Percentiles rank a stretch among this genome's conserved stretches.
Evolutionary conservation across 2,329 filamentous ascomycete species (phyloP).

Genomic region (Alternaria ethzedia): DNA sequence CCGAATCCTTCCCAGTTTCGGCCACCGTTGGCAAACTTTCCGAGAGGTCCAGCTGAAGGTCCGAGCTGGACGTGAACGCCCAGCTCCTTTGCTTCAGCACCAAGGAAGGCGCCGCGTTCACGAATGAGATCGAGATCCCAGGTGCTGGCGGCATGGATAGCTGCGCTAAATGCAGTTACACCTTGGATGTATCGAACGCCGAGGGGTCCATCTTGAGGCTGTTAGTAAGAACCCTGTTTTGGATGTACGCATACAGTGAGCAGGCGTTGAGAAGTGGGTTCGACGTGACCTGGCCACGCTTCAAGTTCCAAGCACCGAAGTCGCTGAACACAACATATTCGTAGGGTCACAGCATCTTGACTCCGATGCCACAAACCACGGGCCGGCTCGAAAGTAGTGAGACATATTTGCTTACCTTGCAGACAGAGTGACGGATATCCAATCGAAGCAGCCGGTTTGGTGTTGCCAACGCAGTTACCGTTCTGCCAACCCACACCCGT

Average conservation of each 20-base stretch:
- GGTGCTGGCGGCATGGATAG: slow-evolving; percentile 48
- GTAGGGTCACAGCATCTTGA: neutral
- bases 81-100: slow-evolving; percentile 50
- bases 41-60: slow-evolving; percentile 51
- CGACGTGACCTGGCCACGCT: neutral
- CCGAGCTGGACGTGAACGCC: slow-evolving; percentile 53
- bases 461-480: slow-evolving; percentile 47
- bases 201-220: slow-evolving; percentile 44
- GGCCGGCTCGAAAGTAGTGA: neutral
- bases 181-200: slow-evolving; percentile 48
- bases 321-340: neutral
- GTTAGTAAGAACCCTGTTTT: slow-evolving; percentile 6
- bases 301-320: neutral
- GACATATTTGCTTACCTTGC: slow-evolving; percentile 39
- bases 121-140: slow-evolving; percentile 46
- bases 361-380: neutral
- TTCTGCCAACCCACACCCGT: slow-evolving; percentile 44
- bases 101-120: slow-evolving; percentile 44
- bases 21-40: slow-evolving; percentile 50
- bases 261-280: neutral
- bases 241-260: neutral
- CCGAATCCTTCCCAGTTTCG: slow-evolving; percentile 59
- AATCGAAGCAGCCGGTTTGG: slow-evolving; percentile 42
- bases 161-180: slow-evolving; percentile 49
- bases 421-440: slow-evolving; percentile 48